phyloP scores from a whole-genome alignment of 129 eudicot genomes.

The Lonicera japonica region DNA sequence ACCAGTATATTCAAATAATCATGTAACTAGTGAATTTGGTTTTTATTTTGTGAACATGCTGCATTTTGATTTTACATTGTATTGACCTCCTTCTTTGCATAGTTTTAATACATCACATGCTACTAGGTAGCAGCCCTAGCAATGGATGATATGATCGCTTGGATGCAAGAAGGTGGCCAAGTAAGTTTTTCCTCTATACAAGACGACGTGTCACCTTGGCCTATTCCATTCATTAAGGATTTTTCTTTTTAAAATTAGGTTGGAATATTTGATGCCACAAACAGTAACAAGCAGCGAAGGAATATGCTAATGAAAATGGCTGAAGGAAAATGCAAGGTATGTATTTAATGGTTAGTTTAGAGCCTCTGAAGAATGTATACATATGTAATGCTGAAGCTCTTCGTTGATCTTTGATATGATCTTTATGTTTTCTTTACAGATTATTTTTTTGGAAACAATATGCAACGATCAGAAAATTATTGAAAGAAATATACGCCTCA shows the following conservation, averaged over 20 bases:
- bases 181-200: conserved; percentile 37
- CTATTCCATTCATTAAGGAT: conserved; percentile 6
- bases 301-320: conserved; percentile 99
- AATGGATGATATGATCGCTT: conserved; percentile 96
- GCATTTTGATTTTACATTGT: conserved; percentile 15
- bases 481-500: conserved; percentile 98
- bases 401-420: not conserved
- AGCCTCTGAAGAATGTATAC: not conserved
- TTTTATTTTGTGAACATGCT: not conserved
- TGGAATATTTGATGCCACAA: conserved; percentile 97
- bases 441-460: conserved; percentile 86
- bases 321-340: conserved; percentile 99
- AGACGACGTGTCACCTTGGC: conserved; percentile 8
- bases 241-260: conserved; percentile 44
- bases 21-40: too few species aligned
- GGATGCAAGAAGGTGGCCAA: conserved; percentile 99
- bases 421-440: conserved; percentile 37
- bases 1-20: too few species aligned
- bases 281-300: conserved; percentile 78
- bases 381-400: not conserved
- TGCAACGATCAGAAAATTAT: conserved; percentile 79
- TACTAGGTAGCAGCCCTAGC: conserved; percentile 99
- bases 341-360: not conserved
- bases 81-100: conserved; percentile 59
- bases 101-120: conserved; percentile 80